These are phyloP conservation scores for Barnettozyma hawaiiensis DNA, from an alignment of 1,139 yeast species.

Conservation along the genomic window DNA sequence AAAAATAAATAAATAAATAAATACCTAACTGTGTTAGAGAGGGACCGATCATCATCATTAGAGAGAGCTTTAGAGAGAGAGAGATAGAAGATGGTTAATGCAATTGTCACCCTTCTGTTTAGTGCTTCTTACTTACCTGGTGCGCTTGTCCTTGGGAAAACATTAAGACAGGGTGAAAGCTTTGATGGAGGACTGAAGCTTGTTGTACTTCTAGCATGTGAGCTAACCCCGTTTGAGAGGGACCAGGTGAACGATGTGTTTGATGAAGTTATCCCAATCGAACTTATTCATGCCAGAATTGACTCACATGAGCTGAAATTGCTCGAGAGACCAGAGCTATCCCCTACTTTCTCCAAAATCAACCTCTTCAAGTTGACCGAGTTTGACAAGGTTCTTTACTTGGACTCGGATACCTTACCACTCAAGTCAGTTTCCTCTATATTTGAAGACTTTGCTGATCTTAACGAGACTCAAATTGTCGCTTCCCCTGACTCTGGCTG, in stretches of 20 bases:
- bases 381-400: conserved; percentile 59
- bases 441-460: conserved; percentile 29
- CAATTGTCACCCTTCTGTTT: conserved; percentile 63
- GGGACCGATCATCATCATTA: not conserved
- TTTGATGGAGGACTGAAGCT: conserved; percentile 16
- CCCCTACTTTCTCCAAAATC: conserved; percentile 65
- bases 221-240: conserved; percentile 22
- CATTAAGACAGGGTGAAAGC: conserved; percentile 28
- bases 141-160: conserved; percentile 55
- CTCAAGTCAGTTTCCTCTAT: conserved; percentile 38
- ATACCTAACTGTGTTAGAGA: too few species aligned
- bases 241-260: conserved; percentile 20
- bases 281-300: conserved; percentile 27
- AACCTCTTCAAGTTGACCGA: conserved; percentile 62
- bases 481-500: conserved; percentile 95
- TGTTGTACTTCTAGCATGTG: conserved; percentile 31
- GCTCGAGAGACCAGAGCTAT: conserved; percentile 70
- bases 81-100: conserved; percentile 36
- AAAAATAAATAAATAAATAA: too few species aligned
- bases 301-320: conserved; percentile 34
- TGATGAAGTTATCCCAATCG: conserved; percentile 31
- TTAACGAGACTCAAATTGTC: conserved; percentile 38
- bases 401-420: conserved; percentile 83
- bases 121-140: conserved; percentile 71
- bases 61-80: too few species aligned